Conservation (phyloP, 345 rosid species). For the Linum lewisii region DNA sequence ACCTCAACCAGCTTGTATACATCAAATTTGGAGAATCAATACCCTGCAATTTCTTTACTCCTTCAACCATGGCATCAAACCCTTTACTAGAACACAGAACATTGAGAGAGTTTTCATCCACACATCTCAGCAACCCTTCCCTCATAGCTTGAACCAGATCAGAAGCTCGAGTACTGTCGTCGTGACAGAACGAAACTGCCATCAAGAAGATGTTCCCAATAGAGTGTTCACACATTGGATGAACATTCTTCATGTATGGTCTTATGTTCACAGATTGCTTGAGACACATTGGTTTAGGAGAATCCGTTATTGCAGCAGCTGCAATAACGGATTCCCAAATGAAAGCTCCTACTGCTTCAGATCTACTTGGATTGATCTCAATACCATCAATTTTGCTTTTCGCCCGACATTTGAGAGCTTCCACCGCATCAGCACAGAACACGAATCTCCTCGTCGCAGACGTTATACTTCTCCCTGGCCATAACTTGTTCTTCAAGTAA, state of each 20-base stretch:
- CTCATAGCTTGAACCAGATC: conserved; percentile 1
- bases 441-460: background rate
- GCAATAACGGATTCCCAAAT: conserved; percentile 8
- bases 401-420: background rate
- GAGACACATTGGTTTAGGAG: background rate
- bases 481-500: background rate
- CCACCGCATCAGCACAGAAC: background rate
- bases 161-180: background rate
- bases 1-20: conserved; percentile 9
- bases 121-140: background rate
- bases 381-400: background rate
- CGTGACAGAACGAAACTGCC: background rate
- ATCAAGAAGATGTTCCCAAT: conserved; percentile 10
- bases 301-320: conserved; percentile 2
- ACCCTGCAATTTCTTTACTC: background rate
- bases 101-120: conserved; percentile 6
- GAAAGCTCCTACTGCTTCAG: conserved; percentile 5
- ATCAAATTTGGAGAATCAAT: background rate
- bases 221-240: background rate
- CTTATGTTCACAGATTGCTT: conserved; percentile 8
- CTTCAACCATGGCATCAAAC: background rate
- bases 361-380: background rate
- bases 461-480: background rate
- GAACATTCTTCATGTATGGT: background rate
- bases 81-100: background rate